phyloP scores from a whole-genome alignment of 2,329 filamentous ascomycete species.

The Diplodia scrobiculata region DNA sequence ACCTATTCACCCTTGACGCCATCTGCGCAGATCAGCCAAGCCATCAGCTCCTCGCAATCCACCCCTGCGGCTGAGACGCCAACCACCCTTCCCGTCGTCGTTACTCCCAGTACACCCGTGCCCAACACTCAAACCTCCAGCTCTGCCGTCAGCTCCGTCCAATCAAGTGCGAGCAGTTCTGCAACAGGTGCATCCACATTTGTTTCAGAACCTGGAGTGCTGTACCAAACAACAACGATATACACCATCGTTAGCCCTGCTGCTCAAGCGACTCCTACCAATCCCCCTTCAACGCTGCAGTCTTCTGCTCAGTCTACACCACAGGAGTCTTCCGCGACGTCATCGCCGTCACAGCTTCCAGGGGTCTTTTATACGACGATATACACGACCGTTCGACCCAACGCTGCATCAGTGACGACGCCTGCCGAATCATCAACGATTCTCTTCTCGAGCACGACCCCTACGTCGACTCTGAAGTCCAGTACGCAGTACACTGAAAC shows the following conservation, averaged over 20 bases:
- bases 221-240: conserved; percentile 23
- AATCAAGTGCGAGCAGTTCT: not conserved
- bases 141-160: not conserved
- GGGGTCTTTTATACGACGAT: conserved; percentile 40
- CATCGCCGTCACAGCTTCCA: conserved; percentile 32
- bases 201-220: conserved; percentile 7
- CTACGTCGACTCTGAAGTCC: conserved; percentile 4
- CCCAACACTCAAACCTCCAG: not conserved
- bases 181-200: not conserved
- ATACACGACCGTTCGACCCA: conserved; percentile 36
- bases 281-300: conserved; percentile 9
- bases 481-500: conserved; percentile 3
- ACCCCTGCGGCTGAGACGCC: conserved; percentile 8
- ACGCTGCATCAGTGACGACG: not conserved
- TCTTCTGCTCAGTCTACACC: not conserved
- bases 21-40: not conserved
- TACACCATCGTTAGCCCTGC: conserved; percentile 10
- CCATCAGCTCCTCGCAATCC: not conserved
- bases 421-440: conserved; percentile 14
- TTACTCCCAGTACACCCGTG: conserved; percentile 5
- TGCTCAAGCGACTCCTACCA: not conserved
- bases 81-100: not conserved
- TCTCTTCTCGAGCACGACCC: not conserved
- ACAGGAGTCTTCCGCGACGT: not conserved
- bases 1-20: conserved; percentile 10